Conservation (phyloP, 371 early-diverging fungal genomes). For the Mucor lusitanicus region DNA sequence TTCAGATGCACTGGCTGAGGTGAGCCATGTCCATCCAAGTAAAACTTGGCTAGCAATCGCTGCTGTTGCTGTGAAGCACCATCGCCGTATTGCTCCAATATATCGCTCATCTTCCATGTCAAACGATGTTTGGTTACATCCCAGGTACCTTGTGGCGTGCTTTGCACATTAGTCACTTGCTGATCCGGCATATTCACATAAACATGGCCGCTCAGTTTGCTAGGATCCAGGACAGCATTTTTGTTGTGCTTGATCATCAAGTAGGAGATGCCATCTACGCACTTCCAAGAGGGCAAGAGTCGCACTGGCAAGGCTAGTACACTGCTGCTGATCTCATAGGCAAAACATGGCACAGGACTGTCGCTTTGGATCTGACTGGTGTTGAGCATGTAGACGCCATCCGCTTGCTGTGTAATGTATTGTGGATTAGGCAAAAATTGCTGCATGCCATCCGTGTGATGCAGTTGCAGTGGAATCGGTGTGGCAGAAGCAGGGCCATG, state of each 20-base stretch:
- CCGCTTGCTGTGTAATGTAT: not conserved
- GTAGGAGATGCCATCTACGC: not conserved
- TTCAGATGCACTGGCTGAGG: not conserved
- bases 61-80: not conserved
- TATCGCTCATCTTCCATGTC: constrained; percentile 13
- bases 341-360: not conserved
- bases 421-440: not conserved
- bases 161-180: constrained; percentile 9
- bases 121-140: not conserved
- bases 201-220: not conserved
- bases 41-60: constrained; percentile 15
- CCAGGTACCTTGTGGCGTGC: constrained; percentile 24
- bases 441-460: not conserved
- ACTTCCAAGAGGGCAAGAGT: constrained; percentile 15
- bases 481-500: not conserved
- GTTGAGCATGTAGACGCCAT: not conserved
- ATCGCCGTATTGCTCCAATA: constrained; percentile 7
- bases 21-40: not conserved
- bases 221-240: not conserved
- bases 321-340: not conserved
- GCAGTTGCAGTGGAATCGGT: not conserved
- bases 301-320: not conserved
- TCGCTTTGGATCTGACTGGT: not conserved
- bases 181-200: not conserved
- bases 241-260: constrained; percentile 12